Conservation (phyloP, 805 yeast genomes). For the Saccharomycopsis javanensis region DNA sequence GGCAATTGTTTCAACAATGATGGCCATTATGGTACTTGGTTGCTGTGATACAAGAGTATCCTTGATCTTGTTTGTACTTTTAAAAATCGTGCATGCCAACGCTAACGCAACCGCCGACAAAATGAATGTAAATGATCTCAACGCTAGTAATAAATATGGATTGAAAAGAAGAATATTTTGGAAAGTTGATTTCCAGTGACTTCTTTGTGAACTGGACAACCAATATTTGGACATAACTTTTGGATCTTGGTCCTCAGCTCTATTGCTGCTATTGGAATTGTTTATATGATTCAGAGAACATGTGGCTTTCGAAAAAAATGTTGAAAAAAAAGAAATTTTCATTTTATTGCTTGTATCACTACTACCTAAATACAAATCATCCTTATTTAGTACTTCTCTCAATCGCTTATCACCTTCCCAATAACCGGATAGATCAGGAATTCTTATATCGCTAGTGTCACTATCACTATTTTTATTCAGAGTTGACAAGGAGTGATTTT, state of each 20-base stretch:
- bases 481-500: background rate
- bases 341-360: background rate
- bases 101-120: constrained; percentile 63
- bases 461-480: background rate
- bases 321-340: background rate
- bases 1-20: constrained; percentile 74
- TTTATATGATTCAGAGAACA: constrained; percentile 17
- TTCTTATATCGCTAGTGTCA: constrained; percentile 10
- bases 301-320: constrained; percentile 1
- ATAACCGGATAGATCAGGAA: constrained; percentile 37
- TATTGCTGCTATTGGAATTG: background rate
- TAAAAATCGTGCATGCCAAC: constrained; percentile 52
- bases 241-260: constrained; percentile 27
- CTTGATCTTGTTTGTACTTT: constrained; percentile 16
- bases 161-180: constrained; percentile 54
- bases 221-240: constrained; percentile 50
- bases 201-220: constrained; percentile 55
- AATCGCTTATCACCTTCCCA: constrained; percentile 72
- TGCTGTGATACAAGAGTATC: constrained; percentile 46
- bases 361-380: background rate
- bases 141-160: constrained; percentile 71
- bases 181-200: constrained; percentile 54
- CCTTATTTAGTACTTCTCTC: constrained; percentile 39
- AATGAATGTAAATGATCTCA: constrained; percentile 50
- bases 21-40: constrained; percentile 89